Percentiles rank a stretch among this genome's conserved stretches.
Evolutionary conservation across 345 rosid species (phyloP).

Genomic region (Eucalyptus sp.): DNA sequence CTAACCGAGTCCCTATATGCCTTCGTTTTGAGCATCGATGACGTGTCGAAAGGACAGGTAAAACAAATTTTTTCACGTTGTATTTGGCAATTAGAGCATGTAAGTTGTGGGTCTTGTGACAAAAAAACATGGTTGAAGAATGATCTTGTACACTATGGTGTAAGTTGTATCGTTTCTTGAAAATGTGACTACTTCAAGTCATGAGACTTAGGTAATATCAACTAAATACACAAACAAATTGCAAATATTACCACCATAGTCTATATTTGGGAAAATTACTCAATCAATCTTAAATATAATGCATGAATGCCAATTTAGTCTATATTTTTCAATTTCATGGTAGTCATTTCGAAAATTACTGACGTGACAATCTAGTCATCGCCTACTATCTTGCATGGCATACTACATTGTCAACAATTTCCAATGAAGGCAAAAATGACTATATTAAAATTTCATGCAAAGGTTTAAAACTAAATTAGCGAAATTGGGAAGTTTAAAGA

Average conservation of each 20-base stretch:
- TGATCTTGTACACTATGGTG: neutral
- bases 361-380: rapidly evolving
- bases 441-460: neutral
- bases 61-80: neutral
- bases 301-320: neutral
- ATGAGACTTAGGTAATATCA: neutral
- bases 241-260: neutral
- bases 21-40: neutral
- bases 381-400: neutral
- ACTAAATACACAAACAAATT: neutral
- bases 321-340: neutral
- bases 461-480: neutral
- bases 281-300: neutral
- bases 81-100: neutral
- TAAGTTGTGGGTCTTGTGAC: neutral
- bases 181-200: neutral
- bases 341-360: neutral
- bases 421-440: too few relatives aligned
- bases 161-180: neutral
- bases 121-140: neutral
- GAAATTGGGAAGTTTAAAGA: neutral
- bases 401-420: neutral
- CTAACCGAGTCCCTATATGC: neutral
- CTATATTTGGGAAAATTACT: neutral
- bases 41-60: neutral